phyloP scores from a whole-genome alignment of 192 early-diverging fungal species.

The Mycoemilia scoparia region DNA sequence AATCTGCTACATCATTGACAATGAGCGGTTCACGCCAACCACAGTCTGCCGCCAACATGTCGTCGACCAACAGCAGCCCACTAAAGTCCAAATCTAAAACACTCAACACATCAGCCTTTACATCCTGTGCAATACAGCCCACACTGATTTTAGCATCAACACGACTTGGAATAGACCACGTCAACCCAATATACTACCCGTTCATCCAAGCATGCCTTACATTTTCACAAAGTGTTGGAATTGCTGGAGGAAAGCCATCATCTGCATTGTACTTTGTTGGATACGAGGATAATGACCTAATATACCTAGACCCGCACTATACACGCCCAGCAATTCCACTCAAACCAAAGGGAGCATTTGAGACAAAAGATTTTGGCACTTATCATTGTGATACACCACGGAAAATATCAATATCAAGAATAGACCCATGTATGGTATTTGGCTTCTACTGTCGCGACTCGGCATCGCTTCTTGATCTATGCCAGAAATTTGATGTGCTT shows the following conservation, averaged over 20 bases:
- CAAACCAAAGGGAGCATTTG: conserved; percentile 5
- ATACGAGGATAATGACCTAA: conserved; percentile 49
- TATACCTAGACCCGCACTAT: conserved; percentile 89
- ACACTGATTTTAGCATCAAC: conserved; percentile 72
- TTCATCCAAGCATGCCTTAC: conserved; percentile 49
- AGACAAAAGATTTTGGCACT: conserved; percentile 42
- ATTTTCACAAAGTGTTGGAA: conserved; percentile 64
- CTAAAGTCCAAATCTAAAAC: too few relatives aligned
- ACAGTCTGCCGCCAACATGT: too few relatives aligned
- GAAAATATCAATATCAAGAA: conserved; percentile 48
- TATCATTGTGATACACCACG: conserved; percentile 67
- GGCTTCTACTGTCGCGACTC: conserved; percentile 50
- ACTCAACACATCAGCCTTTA: conserved; percentile 1
- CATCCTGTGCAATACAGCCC: conserved; percentile 29
- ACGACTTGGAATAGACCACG: conserved; percentile 72
- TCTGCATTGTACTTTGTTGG: conserved; percentile 91
- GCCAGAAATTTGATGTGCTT: conserved; percentile 18
- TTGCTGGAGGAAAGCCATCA: conserved; percentile 89
- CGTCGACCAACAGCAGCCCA: too few relatives aligned
- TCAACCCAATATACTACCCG: conserved; percentile 73
- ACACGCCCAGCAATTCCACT: conserved; percentile 39
- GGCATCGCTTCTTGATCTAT: conserved; percentile 16
- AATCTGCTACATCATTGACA: too few relatives aligned
- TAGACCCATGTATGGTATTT: conserved; percentile 89
- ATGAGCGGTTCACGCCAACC: too few relatives aligned